phyloP scores from a whole-genome alignment of 371 early-diverging fungal species.

The Syncephalis plumigaleata region DNA sequence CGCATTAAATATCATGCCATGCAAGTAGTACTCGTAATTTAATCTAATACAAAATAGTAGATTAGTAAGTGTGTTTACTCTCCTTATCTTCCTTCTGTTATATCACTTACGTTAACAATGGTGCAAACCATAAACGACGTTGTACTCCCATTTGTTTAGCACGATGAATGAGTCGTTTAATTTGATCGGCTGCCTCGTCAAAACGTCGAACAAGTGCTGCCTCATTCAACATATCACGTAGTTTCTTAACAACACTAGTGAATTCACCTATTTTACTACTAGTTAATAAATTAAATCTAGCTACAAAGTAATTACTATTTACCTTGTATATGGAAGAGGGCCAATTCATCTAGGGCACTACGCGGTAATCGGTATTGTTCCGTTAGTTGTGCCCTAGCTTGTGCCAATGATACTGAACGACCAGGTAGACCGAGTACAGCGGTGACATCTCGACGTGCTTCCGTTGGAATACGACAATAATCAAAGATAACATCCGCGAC shows the following conservation, averaged over 20 bases:
- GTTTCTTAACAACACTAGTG: not conserved
- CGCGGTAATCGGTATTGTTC: slow-evolving; percentile 35
- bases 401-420: slow-evolving; percentile 30
- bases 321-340: slow-evolving; percentile 36
- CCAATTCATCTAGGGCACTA: slow-evolving; percentile 41
- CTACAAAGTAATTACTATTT: slow-evolving; percentile 4
- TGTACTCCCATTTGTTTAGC: slow-evolving; percentile 38
- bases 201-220: no score
- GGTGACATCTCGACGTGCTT: slow-evolving; percentile 30
- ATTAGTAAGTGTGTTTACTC: no score
- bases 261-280: no score
- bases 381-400: slow-evolving; percentile 38
- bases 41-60: slow-evolving; percentile 24
- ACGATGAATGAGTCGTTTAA: slow-evolving; percentile 24
- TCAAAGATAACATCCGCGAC: slow-evolving; percentile 45
- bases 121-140: slow-evolving; percentile 40
- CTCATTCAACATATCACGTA: not conserved
- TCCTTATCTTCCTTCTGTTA: no score
- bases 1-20: slow-evolving; percentile 59
- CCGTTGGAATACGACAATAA: slow-evolving; percentile 35
- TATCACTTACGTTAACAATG: slow-evolving; percentile 37
- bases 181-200: slow-evolving; percentile 24
- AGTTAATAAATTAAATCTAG: no score
- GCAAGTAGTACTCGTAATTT: slow-evolving; percentile 51
- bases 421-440: slow-evolving; percentile 37